Evolutionary conservation across 257 asterid species (phyloP), one percentile per base, ranked within the genome.

Genomic region (Plantago ovata): DNA sequence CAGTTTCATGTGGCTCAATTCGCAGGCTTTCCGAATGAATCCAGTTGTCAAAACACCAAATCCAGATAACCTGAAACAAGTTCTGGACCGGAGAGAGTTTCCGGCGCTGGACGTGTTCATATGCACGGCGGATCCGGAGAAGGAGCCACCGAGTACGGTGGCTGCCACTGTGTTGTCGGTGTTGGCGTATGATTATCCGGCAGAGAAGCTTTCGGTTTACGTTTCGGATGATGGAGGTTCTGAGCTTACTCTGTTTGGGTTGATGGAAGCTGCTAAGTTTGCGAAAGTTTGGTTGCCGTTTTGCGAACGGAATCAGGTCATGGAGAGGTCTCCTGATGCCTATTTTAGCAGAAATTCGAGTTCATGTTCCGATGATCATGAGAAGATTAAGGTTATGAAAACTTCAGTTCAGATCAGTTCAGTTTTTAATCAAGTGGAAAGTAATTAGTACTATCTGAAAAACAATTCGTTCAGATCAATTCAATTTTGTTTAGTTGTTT

Each of bases 221-320:
- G 83, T 85, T 3, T 87, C 96, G 9, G 96, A 87, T 19, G 96
- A 87, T 28, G 93, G 89, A 10, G 85, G 83, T 6, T 87, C 96
- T 22, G 73, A 81, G 62, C 62, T 87, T 22, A 87, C 84, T 2
- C 47, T 87, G 10, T 87, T 82, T 61, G 87, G 93, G 39, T 42
- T 87, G 7, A 60, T 63, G 75, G 87, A 85, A 23, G 95, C 96
- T 2, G 81, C 84, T n/a, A 14, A 56, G 48, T 87, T 87, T 28
- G 96, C 71, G 0, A 71, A 53, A 62, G 64, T 24, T 32, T 84
- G 96, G 96, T 11, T 87, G 47, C 80, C 87, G 18, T 87, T 75
- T 32, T 87, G 96, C 58, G 72, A 56, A 74, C 71, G 72, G 55
- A 76, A 80, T 62, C 56, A 66, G 57, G 50, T 87, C 45, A 4